phyloP scores from a whole-genome alignment of 331 rosid species.

The Cydonia oblonga region DNA sequence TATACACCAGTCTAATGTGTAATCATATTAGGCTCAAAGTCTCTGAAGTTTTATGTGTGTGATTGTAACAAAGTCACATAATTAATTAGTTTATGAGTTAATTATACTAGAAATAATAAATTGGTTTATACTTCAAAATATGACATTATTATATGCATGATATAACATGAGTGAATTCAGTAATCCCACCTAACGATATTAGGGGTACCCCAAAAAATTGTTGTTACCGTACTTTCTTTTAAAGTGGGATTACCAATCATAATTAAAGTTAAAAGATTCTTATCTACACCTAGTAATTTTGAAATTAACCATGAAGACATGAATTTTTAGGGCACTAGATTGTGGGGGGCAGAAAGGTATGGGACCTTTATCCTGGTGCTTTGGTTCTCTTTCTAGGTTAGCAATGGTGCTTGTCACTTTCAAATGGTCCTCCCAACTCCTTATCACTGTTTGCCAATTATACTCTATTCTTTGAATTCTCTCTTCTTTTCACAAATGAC shows the following conservation, averaged over 20 bases:
- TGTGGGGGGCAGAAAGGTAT: slow-evolving; percentile 42
- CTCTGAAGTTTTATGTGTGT: neutral
- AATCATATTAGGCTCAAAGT: neutral
- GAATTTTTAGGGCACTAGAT: slow-evolving; percentile 10
- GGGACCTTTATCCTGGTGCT: slow-evolving; percentile 30
- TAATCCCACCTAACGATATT: neutral
- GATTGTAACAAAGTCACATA: neutral
- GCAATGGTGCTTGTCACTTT: slow-evolving; percentile 43
- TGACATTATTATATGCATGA: too few species aligned
- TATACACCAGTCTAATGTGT: neutral
- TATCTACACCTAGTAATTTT: slow-evolving; percentile 8
- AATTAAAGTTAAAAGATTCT: neutral
- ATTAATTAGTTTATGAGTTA: neutral
- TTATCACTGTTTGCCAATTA: neutral
- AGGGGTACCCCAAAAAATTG: neutral
- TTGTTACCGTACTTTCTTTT: neutral
- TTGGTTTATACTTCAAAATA: neutral
- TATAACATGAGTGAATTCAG: too few species aligned
- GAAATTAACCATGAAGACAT: neutral
- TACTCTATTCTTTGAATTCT: slow-evolving; percentile 14
- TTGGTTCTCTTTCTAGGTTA: slow-evolving; percentile 14
- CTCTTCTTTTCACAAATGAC: slow-evolving; percentile 51
- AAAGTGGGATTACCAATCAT: neutral
- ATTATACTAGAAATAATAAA: neutral
- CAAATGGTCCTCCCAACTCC: slow-evolving; percentile 6